Conservation (phyloP, 352 stramenopile species). For the Pythium chondricola region DNA sequence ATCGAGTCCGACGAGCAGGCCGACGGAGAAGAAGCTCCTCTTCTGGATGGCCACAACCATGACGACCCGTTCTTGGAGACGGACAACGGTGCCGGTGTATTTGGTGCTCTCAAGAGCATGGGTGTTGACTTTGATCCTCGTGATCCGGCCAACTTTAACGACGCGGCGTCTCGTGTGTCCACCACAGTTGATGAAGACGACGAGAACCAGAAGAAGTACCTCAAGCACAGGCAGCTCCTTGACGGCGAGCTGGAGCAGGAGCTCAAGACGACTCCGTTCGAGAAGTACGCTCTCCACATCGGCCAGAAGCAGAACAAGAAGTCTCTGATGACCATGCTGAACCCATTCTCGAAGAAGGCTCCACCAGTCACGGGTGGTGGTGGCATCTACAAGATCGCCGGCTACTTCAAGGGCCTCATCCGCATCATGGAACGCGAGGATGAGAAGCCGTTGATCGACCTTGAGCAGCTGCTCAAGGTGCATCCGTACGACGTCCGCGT, state of each 20-base stretch:
- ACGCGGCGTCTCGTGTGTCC: conserved; percentile 44
- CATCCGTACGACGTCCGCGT: conserved; percentile 82
- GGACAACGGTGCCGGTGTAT: conserved; percentile 80
- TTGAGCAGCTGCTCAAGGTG: conserved; percentile 58
- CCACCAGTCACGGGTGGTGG: conserved; percentile 27
- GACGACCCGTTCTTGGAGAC: conserved; percentile 29
- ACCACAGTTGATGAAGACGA: conserved; percentile 59
- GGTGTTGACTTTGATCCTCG: conserved; percentile 71
- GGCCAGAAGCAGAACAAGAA: conserved; percentile 73
- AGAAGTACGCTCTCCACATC: conserved; percentile 84
- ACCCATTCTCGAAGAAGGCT: conserved; percentile 67
- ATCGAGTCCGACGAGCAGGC: conserved; percentile 51
- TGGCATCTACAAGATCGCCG: conserved; percentile 73
- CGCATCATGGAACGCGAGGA: conserved; percentile 80
- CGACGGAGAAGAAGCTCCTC: conserved; percentile 39
- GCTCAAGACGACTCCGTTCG: conserved; percentile 83
- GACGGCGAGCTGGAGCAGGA: conserved; percentile 65
- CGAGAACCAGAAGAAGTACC: conserved; percentile 62
- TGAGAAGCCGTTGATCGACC: conserved; percentile 68
- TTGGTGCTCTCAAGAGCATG: conserved; percentile 82
- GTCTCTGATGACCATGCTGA: conserved; percentile 53
- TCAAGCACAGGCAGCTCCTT: conserved; percentile 67
- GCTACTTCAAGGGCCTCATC: conserved; percentile 90
- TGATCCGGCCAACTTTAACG: conserved; percentile 37
- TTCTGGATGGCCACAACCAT: conserved; percentile 26